Evolutionary conservation across 2,329 filamentous ascomycete genomes (phyloP).

Genomic region (Fusarium sp.): DNA sequence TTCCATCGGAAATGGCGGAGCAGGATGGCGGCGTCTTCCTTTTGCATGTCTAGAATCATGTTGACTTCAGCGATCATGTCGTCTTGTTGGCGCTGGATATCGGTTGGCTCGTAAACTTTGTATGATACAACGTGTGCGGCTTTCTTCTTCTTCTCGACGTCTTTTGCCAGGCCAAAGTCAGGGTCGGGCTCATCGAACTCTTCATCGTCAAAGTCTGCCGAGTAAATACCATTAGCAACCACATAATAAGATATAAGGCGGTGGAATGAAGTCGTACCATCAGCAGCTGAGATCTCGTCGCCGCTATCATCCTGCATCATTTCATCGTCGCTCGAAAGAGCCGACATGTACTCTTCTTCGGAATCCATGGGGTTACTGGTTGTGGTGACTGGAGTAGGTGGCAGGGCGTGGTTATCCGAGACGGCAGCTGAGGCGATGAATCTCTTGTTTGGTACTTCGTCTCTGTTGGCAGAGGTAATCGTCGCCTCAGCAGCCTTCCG

Average conservation of each 20-base stretch:
- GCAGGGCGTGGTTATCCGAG: slow-evolving; percentile 55
- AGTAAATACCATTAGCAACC: slow-evolving; percentile 27
- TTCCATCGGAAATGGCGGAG: slow-evolving; percentile 94
- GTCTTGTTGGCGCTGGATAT: slow-evolving; percentile 88
- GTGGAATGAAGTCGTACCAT: slow-evolving; percentile 55
- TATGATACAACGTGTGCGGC: slow-evolving; percentile 86
- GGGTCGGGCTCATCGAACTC: slow-evolving; percentile 68
- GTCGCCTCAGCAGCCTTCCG: slow-evolving; percentile 74
- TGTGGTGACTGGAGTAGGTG: slow-evolving; percentile 68
- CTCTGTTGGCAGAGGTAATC: slow-evolving; percentile 59
- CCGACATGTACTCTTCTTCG: slow-evolving; percentile 92
- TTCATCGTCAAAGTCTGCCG: slow-evolving; percentile 66
- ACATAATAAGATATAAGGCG: slow-evolving; percentile 12
- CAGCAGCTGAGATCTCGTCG: slow-evolving; percentile 69
- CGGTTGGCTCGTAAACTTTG: slow-evolving; percentile 80
- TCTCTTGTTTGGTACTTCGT: slow-evolving; percentile 63
- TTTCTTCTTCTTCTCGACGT: slow-evolving; percentile 76
- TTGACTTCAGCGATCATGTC: slow-evolving; percentile 90
- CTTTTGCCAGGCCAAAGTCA: slow-evolving; percentile 65
- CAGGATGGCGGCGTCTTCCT: slow-evolving; percentile 90
- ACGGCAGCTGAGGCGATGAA: slow-evolving; percentile 65
- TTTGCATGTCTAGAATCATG: slow-evolving; percentile 86
- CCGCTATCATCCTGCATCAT: slow-evolving; percentile 82
- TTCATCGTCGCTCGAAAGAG: slow-evolving; percentile 78
- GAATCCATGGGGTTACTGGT: slow-evolving; percentile 82